Base-by-base conservation (phyloP, 2,329 filamentous ascomycete species). In the Fusarium gaditjirri region DNA sequence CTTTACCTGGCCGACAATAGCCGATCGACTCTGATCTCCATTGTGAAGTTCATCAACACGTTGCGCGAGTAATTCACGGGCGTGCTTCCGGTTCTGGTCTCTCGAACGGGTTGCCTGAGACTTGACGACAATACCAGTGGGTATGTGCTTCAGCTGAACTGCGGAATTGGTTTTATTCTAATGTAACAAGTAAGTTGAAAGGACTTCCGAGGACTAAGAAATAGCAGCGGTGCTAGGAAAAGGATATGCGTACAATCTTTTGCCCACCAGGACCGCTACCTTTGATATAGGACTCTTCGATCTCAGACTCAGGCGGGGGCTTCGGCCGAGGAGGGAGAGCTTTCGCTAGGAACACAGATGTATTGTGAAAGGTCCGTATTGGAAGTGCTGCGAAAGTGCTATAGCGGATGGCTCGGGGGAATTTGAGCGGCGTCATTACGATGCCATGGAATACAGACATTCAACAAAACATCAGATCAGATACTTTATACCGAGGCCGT, bases 111-210 rank as follows among this genome's bases (percentile, higher is more conserved):
- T 98, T 25, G 92, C 94, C 83, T 99, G 96, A 61, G 90, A 95
- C 84, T 99, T 99, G 71, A 99, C 89, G 19, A 98, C 95, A 58
- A 98, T 90, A 68, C 95, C 95, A 2, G 95, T 97, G 10, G 95
- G 94, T 21, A 93, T 84, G 81, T 99, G 96, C 75, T 92, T 96
- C 39, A 99, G 86, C 80, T 99, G 96, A 5, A 98, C 95, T 41
- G 95, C 95, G 1, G 94, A 98, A 73, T 91, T 94, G 31, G 96
- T 99, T 89, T 99, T 99, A 84, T 99, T 99, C 92, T 91, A 68
- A 44, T 33, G 41, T 31, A 29, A n/a, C 19, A 25, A 47, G 50
- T 73, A 42, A 66, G 67, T 57, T 19, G 36, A 29, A 11, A 27
- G 33, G 10, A 27, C 27, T 21, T 31, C 23, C 10, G 6, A 35